Conservation (phyloP, 129 eudicot species). For the Centaurea solstitialis region DNA sequence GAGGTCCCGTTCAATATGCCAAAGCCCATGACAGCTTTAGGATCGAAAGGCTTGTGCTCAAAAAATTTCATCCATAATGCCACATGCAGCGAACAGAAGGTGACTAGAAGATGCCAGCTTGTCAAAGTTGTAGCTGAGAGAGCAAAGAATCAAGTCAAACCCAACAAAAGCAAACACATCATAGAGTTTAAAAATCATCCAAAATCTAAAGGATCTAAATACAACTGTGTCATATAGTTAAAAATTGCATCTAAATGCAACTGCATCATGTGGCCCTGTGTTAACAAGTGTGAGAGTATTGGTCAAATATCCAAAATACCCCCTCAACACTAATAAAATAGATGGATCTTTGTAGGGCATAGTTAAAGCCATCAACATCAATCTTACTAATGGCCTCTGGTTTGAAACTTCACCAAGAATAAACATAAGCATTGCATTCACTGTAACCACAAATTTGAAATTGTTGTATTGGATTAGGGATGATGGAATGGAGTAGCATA, state of each 20-base stretch:
- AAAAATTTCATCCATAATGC: conserved; percentile 63
- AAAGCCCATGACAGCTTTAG: conserved; percentile 66
- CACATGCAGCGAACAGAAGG: conserved; percentile 68
- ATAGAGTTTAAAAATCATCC: neutral
- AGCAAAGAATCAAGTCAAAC: neutral
- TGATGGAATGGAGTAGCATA: neutral
- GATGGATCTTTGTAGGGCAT: neutral
- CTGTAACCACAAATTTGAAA: neutral
- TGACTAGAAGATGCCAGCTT: conserved; percentile 76
- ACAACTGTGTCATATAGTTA: too few species aligned
- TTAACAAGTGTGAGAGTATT: neutral
- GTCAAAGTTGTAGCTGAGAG: conserved; percentile 67
- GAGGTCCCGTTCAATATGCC: conserved; percentile 71
- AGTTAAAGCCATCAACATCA: neutral
- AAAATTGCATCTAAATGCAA: neutral
- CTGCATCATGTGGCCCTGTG: neutral
- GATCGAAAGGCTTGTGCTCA: conserved; percentile 74
- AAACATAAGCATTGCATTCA: neutral
- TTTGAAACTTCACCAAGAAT: neutral
- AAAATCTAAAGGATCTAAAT: neutral
- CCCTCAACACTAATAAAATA: neutral
- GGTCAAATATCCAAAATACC: neutral
- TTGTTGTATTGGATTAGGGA: neutral
- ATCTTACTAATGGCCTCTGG: neutral
- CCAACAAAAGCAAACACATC: neutral